Conservation (phyloP, 306 rosid species). For the Crotalaria pallida region DNA sequence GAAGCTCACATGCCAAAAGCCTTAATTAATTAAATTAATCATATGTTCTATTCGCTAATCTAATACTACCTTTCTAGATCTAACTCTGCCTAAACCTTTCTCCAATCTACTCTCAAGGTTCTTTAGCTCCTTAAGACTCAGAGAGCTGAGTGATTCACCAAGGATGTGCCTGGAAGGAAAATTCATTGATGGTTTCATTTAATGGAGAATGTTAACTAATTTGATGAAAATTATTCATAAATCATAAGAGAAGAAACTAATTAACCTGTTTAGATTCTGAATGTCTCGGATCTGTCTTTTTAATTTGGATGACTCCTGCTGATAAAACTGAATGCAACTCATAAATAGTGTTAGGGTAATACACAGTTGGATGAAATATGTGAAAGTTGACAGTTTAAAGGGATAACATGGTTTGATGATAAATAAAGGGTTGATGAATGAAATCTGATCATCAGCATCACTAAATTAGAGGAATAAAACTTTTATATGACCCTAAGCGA, state of each 20-base stretch:
- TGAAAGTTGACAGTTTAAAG: too few species aligned
- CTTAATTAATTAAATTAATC: not conserved
- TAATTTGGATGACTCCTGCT: constrained; percentile 84
- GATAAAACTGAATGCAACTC: constrained; percentile 74
- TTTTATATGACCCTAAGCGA: too few species aligned
- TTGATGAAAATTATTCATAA: not conserved
- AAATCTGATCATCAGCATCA: too few species aligned
- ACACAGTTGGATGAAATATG: too few species aligned
- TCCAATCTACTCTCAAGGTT: constrained; percentile 87
- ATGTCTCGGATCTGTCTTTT: constrained; percentile 81
- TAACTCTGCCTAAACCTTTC: constrained; percentile 84
- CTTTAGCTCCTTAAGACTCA: constrained; percentile 76
- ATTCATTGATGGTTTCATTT: not conserved
- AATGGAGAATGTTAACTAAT: not conserved
- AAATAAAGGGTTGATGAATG: too few species aligned
- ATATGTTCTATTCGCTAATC: not conserved
- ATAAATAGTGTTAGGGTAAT: not conserved
- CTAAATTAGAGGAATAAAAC: too few species aligned
- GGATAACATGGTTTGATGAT: too few species aligned
- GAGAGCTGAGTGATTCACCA: constrained; percentile 77
- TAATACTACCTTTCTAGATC: constrained; percentile 77
- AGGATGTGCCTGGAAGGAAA: constrained; percentile 56
- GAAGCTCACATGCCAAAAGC: not conserved
- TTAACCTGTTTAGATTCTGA: constrained; percentile 81
- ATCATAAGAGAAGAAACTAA: not conserved